Base-by-base conservation (phyloP, 2,329 filamentous ascomycete species). In the Paecilomyces sp. region DNA sequence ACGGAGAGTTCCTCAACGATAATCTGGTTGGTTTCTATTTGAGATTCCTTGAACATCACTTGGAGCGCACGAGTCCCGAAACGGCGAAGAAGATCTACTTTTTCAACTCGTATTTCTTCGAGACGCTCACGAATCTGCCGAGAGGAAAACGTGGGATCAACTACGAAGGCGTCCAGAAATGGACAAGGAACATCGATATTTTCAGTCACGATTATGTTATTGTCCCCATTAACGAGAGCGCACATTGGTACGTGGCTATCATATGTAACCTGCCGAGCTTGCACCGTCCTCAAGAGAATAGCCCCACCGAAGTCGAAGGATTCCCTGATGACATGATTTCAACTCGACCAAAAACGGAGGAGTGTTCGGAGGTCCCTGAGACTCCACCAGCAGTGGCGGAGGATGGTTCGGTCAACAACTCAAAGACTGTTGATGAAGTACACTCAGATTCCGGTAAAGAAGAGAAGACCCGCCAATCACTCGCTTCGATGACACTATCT, bases 161-260 rank as follows among this genome's bases (percentile, higher is more conserved):
- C 67, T 97, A 96, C 70, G 85, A 89, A 28, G 88, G 86, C 3
- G 92, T 99, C 59, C 86, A 88, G 71, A 84, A 86, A 52, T 99
- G 94, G 94, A 97, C 94, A 0, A 82, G 88, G 34, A 91, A 87
- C 66, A 82, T 93, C 24, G 90, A 99, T 70, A 76, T 99, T 8
- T 90, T 97, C 68, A 83, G 81, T 5, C 92, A 90, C 66, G 91
- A 96, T 70, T 97, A 92, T 71, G 87, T 97, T 60, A 82, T 97
- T 11, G 89, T 99, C 6, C 94, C 94, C 0, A 91, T 99, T 71
- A 95, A 96, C 67, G 90, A 97, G 70, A 80, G 85, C 65, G 77
- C 81, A 1, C 94, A 99, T 74, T 99, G 95, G 94, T 97, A 94
- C 74, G 79, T 97, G 64, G 92, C 91, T 13, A 93, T 99, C 59